phyloP scores from a whole-genome alignment of 148 eudicot genomes.

The Rhododendron kiyosumense region DNA sequence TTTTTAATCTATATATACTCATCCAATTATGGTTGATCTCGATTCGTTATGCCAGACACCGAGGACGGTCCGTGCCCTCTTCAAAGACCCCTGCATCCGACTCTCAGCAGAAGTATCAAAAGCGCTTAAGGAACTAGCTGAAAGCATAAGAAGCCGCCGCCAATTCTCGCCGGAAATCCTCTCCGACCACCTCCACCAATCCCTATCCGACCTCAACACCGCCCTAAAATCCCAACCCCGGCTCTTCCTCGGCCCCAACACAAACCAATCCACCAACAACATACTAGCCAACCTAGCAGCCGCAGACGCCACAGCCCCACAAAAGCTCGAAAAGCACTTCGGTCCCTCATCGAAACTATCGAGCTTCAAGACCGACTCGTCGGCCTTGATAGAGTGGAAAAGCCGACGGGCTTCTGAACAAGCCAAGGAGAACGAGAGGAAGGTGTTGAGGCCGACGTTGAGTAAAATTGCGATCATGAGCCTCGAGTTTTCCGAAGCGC shows the following conservation, averaged over 20 bases:
- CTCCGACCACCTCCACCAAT: constrained; percentile 75
- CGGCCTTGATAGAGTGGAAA: constrained; percentile 53
- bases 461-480: constrained; percentile 67
- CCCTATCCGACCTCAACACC: constrained; percentile 69
- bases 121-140: constrained; percentile 58
- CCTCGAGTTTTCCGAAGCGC: constrained; percentile 92
- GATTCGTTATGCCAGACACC: constrained; percentile 44
- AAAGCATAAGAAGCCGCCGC: constrained; percentile 62
- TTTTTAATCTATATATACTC: background rate
- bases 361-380: constrained; percentile 50
- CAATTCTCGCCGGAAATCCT: constrained; percentile 79
- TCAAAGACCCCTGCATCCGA: constrained; percentile 64
- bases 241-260: constrained; percentile 63
- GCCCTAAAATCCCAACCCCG: constrained; percentile 79
- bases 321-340: constrained; percentile 7
- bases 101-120: constrained; percentile 64
- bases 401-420: constrained; percentile 22
- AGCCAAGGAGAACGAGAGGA: constrained; percentile 21
- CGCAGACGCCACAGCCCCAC: constrained; percentile 22
- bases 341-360: constrained; percentile 22
- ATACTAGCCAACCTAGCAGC: constrained; percentile 20
- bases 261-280: constrained; percentile 23
- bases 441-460: constrained; percentile 49
- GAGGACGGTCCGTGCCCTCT: constrained; percentile 59
- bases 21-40: background rate